Percentiles rank a stretch among this genome's conserved stretches.
Evolutionary conservation across 441 rosid genomes (phyloP).

Genomic region (Sinapis alba): DNA sequence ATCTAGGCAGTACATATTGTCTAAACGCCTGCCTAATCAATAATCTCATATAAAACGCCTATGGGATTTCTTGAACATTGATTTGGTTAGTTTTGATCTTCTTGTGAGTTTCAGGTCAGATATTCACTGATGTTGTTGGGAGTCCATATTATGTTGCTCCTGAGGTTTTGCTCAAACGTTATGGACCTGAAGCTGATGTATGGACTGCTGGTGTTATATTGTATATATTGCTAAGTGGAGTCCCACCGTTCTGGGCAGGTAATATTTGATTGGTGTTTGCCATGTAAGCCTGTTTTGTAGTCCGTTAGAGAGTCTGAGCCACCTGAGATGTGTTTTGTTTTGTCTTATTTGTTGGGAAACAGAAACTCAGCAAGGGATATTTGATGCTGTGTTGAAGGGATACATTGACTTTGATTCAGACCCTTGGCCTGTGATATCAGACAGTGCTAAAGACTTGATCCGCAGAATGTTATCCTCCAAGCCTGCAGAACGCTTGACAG

Average conservation of each 20-base stretch:
- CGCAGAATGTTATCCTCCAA: conserved; percentile 73
- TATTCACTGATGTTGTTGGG: conserved; percentile 92
- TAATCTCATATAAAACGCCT: neutral
- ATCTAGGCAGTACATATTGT: neutral
- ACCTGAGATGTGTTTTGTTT: conserved; percentile 22
- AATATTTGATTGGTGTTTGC: neutral
- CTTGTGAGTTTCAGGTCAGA: conserved; percentile 54
- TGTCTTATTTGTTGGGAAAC: conserved; percentile 4
- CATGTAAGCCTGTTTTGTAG: neutral
- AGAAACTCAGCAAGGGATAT: conserved; percentile 97
- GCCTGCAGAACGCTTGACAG: conserved; percentile 80
- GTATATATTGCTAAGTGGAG: conserved; percentile 92
- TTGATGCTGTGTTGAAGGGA: conserved; percentile 96
- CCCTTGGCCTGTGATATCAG: conserved; percentile 95
- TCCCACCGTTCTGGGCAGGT: conserved; percentile 99
- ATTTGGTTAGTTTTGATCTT: neutral
- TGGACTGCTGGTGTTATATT: conserved; percentile 98
- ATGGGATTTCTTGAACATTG: neutral
- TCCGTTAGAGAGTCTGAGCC: neutral
- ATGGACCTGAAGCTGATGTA: conserved; percentile 96
- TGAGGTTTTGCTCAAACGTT: conserved; percentile 84
- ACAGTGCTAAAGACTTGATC: conserved; percentile 90
- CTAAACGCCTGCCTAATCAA: neutral
- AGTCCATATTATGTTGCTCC: conserved; percentile 99
- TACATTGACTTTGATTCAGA: conserved; percentile 89